phyloP scores from a whole-genome alignment of 1,139 yeast genomes.

The Zygosaccharomyces sapae region DNA sequence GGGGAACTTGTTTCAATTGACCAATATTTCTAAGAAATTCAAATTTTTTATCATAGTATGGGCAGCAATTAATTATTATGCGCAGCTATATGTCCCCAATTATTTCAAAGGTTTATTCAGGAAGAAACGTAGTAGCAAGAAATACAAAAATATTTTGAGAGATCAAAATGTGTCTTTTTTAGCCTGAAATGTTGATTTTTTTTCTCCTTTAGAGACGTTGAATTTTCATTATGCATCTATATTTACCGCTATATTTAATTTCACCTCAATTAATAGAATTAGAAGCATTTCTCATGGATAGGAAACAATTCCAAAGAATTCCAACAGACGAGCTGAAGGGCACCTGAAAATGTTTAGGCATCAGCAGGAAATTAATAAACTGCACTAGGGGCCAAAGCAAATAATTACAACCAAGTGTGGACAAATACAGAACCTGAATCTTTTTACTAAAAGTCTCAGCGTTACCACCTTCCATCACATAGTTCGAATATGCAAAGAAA shows the following conservation, averaged over 20 bases:
- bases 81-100: slow-evolving; percentile 36
- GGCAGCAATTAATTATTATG: slow-evolving; percentile 49
- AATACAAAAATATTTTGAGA: slow-evolving; percentile 36
- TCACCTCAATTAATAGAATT: slow-evolving; percentile 9
- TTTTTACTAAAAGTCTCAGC: slow-evolving; percentile 60
- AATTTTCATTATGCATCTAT: slow-evolving; percentile 2
- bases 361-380: slow-evolving; percentile 74
- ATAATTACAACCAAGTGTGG: slow-evolving; percentile 74
- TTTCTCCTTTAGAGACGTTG: neutral
- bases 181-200: slow-evolving; percentile 11
- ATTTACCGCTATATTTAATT: neutral
- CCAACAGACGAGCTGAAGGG: slow-evolving; percentile 91
- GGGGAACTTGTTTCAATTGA: slow-evolving; percentile 73
- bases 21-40: slow-evolving; percentile 52
- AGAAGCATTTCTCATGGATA: slow-evolving; percentile 63
- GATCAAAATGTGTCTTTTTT: slow-evolving; percentile 10
- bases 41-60: slow-evolving; percentile 47
- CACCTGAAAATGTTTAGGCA: slow-evolving; percentile 79
- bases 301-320: slow-evolving; percentile 86
- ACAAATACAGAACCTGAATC: slow-evolving; percentile 61
- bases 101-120: slow-evolving; percentile 33
- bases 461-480: slow-evolving; percentile 73
- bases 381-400: slow-evolving; percentile 96
- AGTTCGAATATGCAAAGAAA: slow-evolving; percentile 80
- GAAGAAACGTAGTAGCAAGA: slow-evolving; percentile 38